These are phyloP conservation scores for Pseudogymnoascus sp. DNA, from an alignment of 2,329 filamentous ascomycete species.

Conservation along the genomic window DNA sequence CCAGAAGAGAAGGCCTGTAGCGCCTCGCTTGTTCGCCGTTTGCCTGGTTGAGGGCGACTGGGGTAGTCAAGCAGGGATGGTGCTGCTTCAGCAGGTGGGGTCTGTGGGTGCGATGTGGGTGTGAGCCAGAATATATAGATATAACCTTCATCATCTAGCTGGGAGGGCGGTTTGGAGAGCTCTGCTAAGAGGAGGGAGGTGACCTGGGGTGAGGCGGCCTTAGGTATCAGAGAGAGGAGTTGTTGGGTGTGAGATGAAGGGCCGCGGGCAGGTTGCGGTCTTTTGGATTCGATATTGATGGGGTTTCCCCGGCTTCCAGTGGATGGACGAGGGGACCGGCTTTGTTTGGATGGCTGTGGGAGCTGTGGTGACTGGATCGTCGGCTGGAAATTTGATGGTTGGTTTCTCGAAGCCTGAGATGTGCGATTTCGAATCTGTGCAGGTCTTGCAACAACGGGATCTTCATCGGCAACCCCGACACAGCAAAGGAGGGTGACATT, in stretches of 20 bases:
- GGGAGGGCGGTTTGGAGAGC: conserved; percentile 66
- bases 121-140: conserved; percentile 99
- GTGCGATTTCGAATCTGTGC: neutral
- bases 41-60: conserved; percentile 28
- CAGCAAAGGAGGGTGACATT: conserved; percentile 23
- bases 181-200: conserved; percentile 68
- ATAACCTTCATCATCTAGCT: conserved; percentile 74
- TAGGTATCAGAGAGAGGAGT: conserved; percentile 63
- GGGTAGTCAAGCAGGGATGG: conserved; percentile 51
- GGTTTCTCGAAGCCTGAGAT: neutral
- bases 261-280: conserved; percentile 23
- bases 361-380: neutral
- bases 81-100: conserved; percentile 51
- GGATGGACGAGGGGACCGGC: neutral
- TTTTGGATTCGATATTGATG: conserved; percentile 8
- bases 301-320: neutral
- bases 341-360: neutral
- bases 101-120: conserved; percentile 48
- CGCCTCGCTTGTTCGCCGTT: conserved; percentile 17
- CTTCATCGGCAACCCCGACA: conserved; percentile 23
- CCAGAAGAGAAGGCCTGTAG: conserved; percentile 30
- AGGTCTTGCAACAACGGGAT: neutral
- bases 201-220: conserved; percentile 57
- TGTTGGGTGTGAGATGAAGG: conserved; percentile 32
- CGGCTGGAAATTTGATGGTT: conserved; percentile 14